Evolutionary conservation across 2,329 filamentous ascomycete species (phyloP).

Genomic region (Nannizziopsis barbatae): DNA sequence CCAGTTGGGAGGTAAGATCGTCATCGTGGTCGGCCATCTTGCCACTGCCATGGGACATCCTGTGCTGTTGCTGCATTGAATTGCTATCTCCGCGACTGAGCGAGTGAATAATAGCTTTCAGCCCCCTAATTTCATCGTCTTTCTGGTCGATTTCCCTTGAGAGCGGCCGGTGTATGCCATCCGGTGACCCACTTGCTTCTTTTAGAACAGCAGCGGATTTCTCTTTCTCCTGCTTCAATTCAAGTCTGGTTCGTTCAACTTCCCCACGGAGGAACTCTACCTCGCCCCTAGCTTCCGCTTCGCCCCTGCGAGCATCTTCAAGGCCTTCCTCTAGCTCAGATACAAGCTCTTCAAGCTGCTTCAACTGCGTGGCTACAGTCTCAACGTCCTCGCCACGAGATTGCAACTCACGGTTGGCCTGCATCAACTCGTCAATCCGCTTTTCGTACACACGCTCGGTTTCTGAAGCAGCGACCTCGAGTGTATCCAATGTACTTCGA

Average conservation of each 20-base stretch:
- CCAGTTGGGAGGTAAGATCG: constrained; percentile 54
- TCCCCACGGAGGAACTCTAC: constrained; percentile 92
- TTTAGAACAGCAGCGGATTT: constrained; percentile 57
- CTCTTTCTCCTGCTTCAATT: constrained; percentile 78
- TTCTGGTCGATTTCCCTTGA: constrained; percentile 80
- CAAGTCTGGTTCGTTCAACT: constrained; percentile 79
- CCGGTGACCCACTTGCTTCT: constrained; percentile 33
- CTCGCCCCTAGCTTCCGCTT: constrained; percentile 89
- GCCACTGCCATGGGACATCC: constrained; percentile 21
- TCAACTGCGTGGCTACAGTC: constrained; percentile 77
- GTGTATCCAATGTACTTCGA: constrained; percentile 86
- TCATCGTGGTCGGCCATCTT: constrained; percentile 30
- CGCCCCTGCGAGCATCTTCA: constrained; percentile 84
- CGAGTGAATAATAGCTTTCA: constrained; percentile 97
- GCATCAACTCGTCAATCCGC: constrained; percentile 50
- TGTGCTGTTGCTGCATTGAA: constrained; percentile 23
- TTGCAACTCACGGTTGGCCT: constrained; percentile 71
- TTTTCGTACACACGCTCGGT: constrained; percentile 85
- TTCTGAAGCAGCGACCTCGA: constrained; percentile 90
- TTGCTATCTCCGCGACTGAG: constrained; percentile 54
- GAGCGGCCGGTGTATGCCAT: constrained; percentile 23
- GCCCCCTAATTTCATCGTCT: constrained; percentile 90
- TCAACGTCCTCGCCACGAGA: constrained; percentile 82
- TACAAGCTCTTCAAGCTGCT: constrained; percentile 89
- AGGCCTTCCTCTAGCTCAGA: constrained; percentile 94